Percentiles rank a stretch among this genome's conserved stretches.
Conservation (phyloP, 2,329 filamentous ascomycete genomes). For the Thielaviopsis ethacetica region DNA sequence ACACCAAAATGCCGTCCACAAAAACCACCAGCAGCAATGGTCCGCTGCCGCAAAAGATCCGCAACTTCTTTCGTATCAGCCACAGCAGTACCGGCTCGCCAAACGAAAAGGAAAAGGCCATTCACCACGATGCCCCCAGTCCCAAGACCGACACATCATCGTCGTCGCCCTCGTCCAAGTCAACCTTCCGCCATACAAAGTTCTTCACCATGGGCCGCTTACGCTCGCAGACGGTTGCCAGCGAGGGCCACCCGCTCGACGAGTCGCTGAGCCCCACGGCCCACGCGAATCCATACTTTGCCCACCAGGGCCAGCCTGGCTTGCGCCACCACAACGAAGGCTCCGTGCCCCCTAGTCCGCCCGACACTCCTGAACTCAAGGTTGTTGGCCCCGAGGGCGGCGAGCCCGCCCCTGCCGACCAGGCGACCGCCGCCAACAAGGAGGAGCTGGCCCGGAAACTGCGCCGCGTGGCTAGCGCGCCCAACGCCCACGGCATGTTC, state of each 20-base stretch:
- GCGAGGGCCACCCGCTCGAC: slow-evolving; percentile 81
- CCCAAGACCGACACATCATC: slow-evolving; percentile 14
- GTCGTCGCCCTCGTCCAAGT: slow-evolving; percentile 27
- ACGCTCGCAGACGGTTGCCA: slow-evolving; percentile 77
- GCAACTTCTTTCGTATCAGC: slow-evolving; percentile 57
- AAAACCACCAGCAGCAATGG: slow-evolving; percentile 36
- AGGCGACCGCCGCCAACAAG: slow-evolving; percentile 64
- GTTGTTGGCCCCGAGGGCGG: slow-evolving; percentile 50
- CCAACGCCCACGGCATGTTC: slow-evolving; percentile 91
- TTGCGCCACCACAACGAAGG: slow-evolving; percentile 89
- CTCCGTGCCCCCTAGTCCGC: slow-evolving; percentile 81
- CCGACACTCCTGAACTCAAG: slow-evolving; percentile 71
- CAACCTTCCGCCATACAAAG: slow-evolving; percentile 63
- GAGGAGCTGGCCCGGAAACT: slow-evolving; percentile 89
- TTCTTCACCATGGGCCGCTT: slow-evolving; percentile 82
- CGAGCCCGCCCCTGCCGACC: slow-evolving; percentile 27
- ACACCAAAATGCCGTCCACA: slow-evolving; percentile 31
- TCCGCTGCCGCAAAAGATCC: slow-evolving; percentile 52
- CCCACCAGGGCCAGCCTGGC: slow-evolving; percentile 84
- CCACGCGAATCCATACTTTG: slow-evolving; percentile 92
- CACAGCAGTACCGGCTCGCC: slow-evolving; percentile 9
- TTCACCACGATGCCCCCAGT: slow-evolving; percentile 3
- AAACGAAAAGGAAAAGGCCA: slow-evolving; percentile 9
- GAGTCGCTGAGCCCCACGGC: slow-evolving; percentile 83
- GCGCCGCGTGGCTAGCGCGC: slow-evolving; percentile 84